Conservation (phyloP, 768 basidiomycete species). For the Pulveroboletus sp. region DNA sequence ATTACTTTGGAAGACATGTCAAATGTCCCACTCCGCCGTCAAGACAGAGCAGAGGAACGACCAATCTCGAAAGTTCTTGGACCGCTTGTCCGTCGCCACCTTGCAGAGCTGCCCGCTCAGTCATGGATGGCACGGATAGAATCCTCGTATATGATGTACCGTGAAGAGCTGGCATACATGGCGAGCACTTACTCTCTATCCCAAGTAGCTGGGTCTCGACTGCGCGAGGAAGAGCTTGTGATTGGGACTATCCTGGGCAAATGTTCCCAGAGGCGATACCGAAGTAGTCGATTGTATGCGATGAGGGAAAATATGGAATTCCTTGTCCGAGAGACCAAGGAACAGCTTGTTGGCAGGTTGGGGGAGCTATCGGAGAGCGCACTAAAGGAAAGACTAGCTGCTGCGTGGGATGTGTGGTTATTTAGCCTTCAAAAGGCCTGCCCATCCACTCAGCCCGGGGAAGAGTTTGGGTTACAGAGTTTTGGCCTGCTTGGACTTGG, state of each 20-base stretch:
- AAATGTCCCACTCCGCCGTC: conserved; percentile 7
- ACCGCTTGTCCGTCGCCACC: conserved; percentile 19
- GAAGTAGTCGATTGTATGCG: conserved; percentile 52
- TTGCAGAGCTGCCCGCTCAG: conserved; percentile 2
- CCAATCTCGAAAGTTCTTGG: conserved; percentile 22
- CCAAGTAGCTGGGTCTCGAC: conserved; percentile 45
- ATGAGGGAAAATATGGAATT: conserved; percentile 55
- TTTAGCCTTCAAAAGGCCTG: conserved; percentile 40
- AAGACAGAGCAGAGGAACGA: conserved; percentile 28
- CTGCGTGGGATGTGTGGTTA: conserved; percentile 65
- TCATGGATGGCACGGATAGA: conserved; percentile 12
- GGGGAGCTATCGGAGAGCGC: conserved; percentile 23
- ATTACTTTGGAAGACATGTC: conserved; percentile 43
- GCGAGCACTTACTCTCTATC: conserved; percentile 64
- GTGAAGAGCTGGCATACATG: conserved; percentile 66
- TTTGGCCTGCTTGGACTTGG: conserved; percentile 65
- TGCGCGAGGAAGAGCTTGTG: conserved; percentile 72
- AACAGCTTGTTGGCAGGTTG: conserved; percentile 30
- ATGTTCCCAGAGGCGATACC: conserved; percentile 57
- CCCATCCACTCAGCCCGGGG: conserved; percentile 12
- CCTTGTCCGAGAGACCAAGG: conserved; percentile 49
- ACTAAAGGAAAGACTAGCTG: conserved; percentile 39
- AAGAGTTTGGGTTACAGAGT: conserved; percentile 51
- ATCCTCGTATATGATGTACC: conserved; percentile 36
- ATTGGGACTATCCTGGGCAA: conserved; percentile 70